Percentiles rank a stretch among this genome's conserved stretches.
Conservation (phyloP, 1,284 basidiomycete genomes). For the Puccinia horiana region DNA sequence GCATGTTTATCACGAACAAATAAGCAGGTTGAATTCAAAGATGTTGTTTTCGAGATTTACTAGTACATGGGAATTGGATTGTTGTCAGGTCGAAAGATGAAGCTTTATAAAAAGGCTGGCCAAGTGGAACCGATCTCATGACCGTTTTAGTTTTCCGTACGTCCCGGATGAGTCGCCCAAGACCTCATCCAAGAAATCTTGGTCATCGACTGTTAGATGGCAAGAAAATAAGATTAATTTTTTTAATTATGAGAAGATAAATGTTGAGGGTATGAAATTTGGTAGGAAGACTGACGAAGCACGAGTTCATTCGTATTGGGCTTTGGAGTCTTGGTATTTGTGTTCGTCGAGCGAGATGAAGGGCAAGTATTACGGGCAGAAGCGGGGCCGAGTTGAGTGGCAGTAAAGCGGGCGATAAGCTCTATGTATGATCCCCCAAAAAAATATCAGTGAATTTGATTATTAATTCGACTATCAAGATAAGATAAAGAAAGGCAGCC, state of each 20-base stretch:
- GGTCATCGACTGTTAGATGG: slow-evolving; percentile 33
- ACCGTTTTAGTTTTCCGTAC: slow-evolving; percentile 26
- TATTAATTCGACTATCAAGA: too few relatives aligned
- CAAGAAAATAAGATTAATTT: too few relatives aligned
- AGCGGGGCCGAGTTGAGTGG: background rate
- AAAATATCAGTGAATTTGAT: too few relatives aligned
- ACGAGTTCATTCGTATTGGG: background rate
- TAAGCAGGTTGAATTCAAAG: too few relatives aligned
- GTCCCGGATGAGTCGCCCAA: slow-evolving; percentile 46
- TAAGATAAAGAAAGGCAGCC: too few relatives aligned
- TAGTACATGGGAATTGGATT: too few relatives aligned
- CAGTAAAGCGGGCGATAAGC: slow-evolving; percentile 12
- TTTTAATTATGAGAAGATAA: background rate
- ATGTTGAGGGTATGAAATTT: background rate
- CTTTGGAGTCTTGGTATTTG: background rate
- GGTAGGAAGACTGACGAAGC: background rate
- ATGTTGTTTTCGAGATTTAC: too few relatives aligned
- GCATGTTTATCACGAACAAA: background rate
- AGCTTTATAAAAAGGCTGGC: background rate
- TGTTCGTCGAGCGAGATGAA: background rate
- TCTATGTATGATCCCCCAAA: background rate
- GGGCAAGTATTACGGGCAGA: background rate
- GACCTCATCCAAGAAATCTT: slow-evolving; percentile 48
- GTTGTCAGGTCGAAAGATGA: background rate
- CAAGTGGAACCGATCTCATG: background rate